Percentiles rank a stretch among this genome's conserved stretches.
phyloP scores from a whole-genome alignment of 2,329 filamentous ascomycete genomes.

The Alternaria sp. region DNA sequence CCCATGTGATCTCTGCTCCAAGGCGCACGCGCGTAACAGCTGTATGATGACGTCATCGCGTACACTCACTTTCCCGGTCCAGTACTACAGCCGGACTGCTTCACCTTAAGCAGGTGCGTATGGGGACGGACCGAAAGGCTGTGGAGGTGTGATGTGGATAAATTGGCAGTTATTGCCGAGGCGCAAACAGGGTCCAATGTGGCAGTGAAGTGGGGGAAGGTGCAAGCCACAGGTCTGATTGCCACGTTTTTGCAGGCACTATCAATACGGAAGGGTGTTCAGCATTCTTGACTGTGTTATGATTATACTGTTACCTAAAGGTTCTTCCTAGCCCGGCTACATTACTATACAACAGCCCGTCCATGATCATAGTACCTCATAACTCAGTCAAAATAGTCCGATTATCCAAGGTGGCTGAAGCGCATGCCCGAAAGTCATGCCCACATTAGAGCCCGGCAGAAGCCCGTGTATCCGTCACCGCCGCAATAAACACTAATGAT shows the following conservation, averaged over 20 bases:
- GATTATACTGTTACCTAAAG: neutral
- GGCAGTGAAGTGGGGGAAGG: neutral
- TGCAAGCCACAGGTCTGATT: neutral
- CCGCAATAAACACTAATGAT: slow-evolving; percentile 24
- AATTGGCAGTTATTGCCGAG: slow-evolving; percentile 1
- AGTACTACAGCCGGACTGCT: neutral
- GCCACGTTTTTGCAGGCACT: neutral
- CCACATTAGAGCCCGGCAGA: neutral
- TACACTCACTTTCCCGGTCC: neutral
- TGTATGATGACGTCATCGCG: slow-evolving; percentile 23
- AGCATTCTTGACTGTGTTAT: neutral
- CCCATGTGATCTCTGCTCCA: slow-evolving; percentile 11
- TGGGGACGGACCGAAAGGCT: slow-evolving; percentile 6
- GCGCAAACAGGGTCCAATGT: neutral
- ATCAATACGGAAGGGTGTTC: neutral
- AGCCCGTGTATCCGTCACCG: neutral
- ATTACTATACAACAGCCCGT: neutral
- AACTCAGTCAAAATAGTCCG: neutral
- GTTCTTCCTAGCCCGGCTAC: neutral
- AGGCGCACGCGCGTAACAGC: slow-evolving; percentile 10
- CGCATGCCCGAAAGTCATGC: neutral
- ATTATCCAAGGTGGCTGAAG: neutral
- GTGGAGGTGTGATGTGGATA: neutral
- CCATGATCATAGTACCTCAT: slow-evolving; percentile 1
- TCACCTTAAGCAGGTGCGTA: slow-evolving; percentile 10